Evolutionary conservation across 768 basidiomycete genomes (phyloP).

Genomic region (Podaxis mareebaensis): DNA sequence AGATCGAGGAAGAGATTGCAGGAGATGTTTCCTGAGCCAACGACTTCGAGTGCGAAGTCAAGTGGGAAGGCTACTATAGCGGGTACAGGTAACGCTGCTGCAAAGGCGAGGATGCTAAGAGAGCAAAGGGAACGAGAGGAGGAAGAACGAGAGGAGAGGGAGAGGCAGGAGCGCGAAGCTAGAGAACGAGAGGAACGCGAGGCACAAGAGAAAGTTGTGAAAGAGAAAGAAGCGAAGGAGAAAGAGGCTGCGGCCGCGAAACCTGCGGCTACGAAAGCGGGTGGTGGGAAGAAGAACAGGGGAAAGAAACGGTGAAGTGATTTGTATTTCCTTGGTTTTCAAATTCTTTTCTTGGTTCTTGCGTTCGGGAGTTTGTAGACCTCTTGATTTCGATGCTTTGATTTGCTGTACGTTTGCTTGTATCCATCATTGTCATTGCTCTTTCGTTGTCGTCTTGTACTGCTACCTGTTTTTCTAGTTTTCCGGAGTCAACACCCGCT

Average conservation of each 20-base stretch:
- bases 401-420: not conserved
- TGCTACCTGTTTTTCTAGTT: not conserved
- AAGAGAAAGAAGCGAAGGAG: constrained; percentile 23
- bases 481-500: not conserved
- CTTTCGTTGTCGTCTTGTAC: not conserved
- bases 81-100: not conserved
- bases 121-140: constrained; percentile 12
- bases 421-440: not conserved
- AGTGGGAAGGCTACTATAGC: not conserved
- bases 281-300: constrained; percentile 15
- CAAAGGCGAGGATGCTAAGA: not conserved
- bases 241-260: constrained; percentile 17
- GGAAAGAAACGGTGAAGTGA: constrained; percentile 2
- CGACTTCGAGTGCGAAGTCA: not conserved
- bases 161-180: constrained; percentile 1
- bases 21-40: constrained; percentile 4
- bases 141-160: constrained; percentile 1
- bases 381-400: not conserved
- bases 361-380: not conserved
- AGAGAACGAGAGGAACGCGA: constrained; percentile 4
- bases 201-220: constrained; percentile 10
- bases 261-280: not conserved
- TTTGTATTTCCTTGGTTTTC: not conserved
- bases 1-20: constrained; percentile 5
- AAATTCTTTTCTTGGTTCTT: not conserved